Evolutionary conservation across 1,139 yeast genomes (phyloP), one percentile per base, ranked within the genome.

Genomic region (Meyerozyma smithsonii): DNA sequence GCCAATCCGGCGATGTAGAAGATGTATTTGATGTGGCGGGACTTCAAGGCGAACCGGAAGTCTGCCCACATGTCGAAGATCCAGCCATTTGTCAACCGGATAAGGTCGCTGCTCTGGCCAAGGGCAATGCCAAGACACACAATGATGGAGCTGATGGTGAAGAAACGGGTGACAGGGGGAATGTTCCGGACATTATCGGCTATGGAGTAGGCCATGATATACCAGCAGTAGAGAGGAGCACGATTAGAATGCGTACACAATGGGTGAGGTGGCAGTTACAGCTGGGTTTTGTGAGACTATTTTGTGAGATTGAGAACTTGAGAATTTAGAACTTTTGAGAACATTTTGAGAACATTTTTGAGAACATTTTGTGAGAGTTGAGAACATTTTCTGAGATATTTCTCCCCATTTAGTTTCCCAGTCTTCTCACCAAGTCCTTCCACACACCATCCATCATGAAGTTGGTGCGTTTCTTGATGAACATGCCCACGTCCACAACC

Each of bases 401-500:
- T n/a, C n/a, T n/a, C n/a, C n/a, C n/a, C n/a, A n/a, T n/a, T n/a
- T n/a, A n/a, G n/a, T n/a, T n/a, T n/a, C n/a, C n/a, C n/a, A n/a
- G n/a, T n/a, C n/a, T n/a, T n/a, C 18, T 15, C 26, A 14, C 7
- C 11, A 23, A 33, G 30, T 33, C 12, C 25, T 2, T 25, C 11
- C 6, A 25, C 14, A 21, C 15, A 3, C 28, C 11, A 12, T 25
- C 28, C 8, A 18, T 6, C 18, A 71, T 71, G 76, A 72, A 71
- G 61, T 55, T 72, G 42, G 76, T 72, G 21, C 72, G 85, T 47
- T 90, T 92, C 59, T 69, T 92, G 46, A 88, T 88, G 92, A 90
- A 88, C 55, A 68, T 92, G 46, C 74, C 76, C 23, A 57, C 62
- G 44, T 61, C 72, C 50, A 80, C 85, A 36, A 82, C 81, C 46